phyloP scores from a whole-genome alignment of 1,284 basidiomycete genomes.

The Melampsora larici-populina region DNA sequence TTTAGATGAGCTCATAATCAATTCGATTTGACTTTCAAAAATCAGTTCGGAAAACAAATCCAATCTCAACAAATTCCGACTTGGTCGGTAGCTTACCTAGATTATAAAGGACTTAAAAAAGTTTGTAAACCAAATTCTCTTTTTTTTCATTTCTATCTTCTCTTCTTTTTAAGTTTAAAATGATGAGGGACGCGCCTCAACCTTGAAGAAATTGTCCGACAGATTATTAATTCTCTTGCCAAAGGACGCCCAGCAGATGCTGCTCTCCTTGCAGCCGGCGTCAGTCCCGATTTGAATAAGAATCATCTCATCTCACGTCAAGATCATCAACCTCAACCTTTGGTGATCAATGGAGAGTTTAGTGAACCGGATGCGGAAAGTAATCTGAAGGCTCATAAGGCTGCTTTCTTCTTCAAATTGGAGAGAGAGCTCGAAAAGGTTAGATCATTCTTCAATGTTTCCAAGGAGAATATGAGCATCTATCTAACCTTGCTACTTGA shows the following conservation, averaged over 20 bases:
- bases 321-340: conserved; percentile 24
- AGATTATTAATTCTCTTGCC: conserved; percentile 93
- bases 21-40: neutral
- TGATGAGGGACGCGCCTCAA: conserved; percentile 27
- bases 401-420: conserved; percentile 98
- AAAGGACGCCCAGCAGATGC: conserved; percentile 86
- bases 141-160: neutral
- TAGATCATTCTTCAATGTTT: neutral
- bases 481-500: neutral
- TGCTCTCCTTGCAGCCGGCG: conserved; percentile 75
- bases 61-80: conserved; percentile 94
- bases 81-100: conserved; percentile 93
- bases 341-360: neutral
- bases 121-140: conserved; percentile 7
- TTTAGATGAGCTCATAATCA: neutral
- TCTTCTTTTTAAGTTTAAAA: neutral
- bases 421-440: conserved; percentile 91
- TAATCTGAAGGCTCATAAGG: conserved; percentile 76
- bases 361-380: conserved; percentile 51
- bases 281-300: conserved; percentile 61
- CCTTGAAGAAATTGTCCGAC: conserved; percentile 36
- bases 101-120: conserved; percentile 97
- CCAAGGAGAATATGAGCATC: neutral
- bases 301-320: neutral
- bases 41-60: conserved; percentile 96